A percentile compares a stretch with the other conserved stretches of the same genome.
Conservation (phyloP, 2,329 filamentous ascomycete species). For the Knufia fluminis region DNA sequence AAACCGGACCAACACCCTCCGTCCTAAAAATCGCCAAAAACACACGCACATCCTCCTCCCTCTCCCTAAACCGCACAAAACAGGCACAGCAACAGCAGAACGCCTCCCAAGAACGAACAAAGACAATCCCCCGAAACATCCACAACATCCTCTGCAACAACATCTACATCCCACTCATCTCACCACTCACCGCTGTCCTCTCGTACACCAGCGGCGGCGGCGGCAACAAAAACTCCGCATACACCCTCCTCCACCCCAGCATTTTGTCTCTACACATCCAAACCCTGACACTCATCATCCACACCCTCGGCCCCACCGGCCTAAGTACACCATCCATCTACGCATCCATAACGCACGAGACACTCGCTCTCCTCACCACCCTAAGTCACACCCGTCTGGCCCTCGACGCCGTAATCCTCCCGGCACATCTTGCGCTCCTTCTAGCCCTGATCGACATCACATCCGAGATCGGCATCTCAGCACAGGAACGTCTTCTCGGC, state of each 20-base stretch:
- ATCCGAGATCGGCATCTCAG: conserved; percentile 36
- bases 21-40: conserved; percentile 59
- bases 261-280: conserved; percentile 74
- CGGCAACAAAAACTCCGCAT: conserved; percentile 14
- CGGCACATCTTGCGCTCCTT: conserved; percentile 68
- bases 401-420: conserved; percentile 57
- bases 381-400: conserved; percentile 48
- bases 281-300: conserved; percentile 72
- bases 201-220: too few relatives aligned
- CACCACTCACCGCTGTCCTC: conserved; percentile 58
- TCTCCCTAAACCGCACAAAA: conserved; percentile 53
- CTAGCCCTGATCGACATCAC: conserved; percentile 77
- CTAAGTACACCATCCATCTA: conserved; percentile 55
- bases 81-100: conserved; percentile 37
- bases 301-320: conserved; percentile 73
- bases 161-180: conserved; percentile 82
- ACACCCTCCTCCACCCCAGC: conserved; percentile 55
- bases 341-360: conserved; percentile 60
- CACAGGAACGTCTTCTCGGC: conserved; percentile 57
- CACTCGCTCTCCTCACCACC: conserved; percentile 71
- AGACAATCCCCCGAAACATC: conserved; percentile 59
- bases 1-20: conserved; percentile 58
- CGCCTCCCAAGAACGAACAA: conserved; percentile 33
- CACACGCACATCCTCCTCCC: conserved; percentile 4
- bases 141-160: conserved; percentile 63